Conservation (phyloP, 345 rosid genomes). For the Salix exigua region DNA sequence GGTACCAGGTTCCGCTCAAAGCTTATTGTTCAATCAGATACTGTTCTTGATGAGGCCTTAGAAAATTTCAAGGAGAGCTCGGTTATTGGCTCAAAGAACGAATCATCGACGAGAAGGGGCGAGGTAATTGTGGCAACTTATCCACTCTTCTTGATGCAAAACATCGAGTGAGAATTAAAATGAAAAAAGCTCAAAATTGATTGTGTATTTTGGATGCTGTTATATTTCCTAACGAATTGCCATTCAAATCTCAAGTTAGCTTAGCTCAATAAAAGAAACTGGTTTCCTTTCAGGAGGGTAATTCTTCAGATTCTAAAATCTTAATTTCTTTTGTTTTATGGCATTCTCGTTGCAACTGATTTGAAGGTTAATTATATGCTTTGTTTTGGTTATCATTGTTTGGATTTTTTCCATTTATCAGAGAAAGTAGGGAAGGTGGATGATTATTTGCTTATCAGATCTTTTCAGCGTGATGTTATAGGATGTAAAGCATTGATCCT, state of each 20-base stretch:
- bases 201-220: not conserved
- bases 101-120: slow-evolving; percentile 20
- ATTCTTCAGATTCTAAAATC: not conserved
- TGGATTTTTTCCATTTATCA: not conserved
- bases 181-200: not conserved
- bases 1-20: slow-evolving; percentile 60
- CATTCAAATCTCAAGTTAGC: not conserved
- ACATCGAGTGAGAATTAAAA: not conserved
- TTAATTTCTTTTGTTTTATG: not conserved
- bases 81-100: slow-evolving; percentile 18
- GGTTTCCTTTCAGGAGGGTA: not conserved
- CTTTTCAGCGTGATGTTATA: not conserved
- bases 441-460: not conserved
- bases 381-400: not conserved
- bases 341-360: not conserved
- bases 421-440: not conserved
- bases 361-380: not conserved
- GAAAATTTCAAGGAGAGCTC: slow-evolving; percentile 36
- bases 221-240: not conserved
- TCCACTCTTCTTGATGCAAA: not conserved
- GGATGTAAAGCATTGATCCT: not conserved
- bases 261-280: not conserved
- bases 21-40: slow-evolving; percentile 34
- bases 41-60: slow-evolving; percentile 34
- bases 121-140: slow-evolving; percentile 36